Evolutionary conservation across 306 rosid genomes (phyloP).

Genomic region (Macrotyloma uniflorum): DNA sequence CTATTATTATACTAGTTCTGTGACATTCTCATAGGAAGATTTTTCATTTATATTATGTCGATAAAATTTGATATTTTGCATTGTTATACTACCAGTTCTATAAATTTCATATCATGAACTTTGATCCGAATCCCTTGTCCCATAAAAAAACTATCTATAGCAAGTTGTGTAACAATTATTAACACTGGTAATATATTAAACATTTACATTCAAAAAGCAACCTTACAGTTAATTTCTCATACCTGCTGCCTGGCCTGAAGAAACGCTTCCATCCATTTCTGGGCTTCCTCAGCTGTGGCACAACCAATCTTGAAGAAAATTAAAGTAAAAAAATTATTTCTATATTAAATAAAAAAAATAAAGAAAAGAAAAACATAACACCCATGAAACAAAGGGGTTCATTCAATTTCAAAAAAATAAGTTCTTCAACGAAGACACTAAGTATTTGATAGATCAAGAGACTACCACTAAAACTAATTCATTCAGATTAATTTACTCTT

Average conservation of each 20-base stretch:
- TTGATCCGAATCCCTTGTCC: neutral
- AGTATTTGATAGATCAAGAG: neutral
- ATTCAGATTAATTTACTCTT: neutral
- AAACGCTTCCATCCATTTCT: slow-evolving; percentile 90
- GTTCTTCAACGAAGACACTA: neutral
- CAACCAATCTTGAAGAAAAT: slow-evolving; percentile 73
- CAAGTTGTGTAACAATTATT: slow-evolving; percentile 5
- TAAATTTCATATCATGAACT: neutral
- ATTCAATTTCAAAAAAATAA: slow-evolving; percentile 12
- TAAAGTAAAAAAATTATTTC: slow-evolving; percentile 32
- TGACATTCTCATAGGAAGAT: neutral
- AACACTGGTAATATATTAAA: neutral
- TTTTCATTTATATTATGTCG: too few relatives aligned
- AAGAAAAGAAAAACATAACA: neutral
- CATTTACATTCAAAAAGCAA: neutral
- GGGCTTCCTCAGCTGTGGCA: slow-evolving; percentile 72
- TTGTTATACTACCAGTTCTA: neutral
- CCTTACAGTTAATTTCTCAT: slow-evolving; percentile 32
- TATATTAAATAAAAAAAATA: neutral
- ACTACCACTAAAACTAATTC: neutral
- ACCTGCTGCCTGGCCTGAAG: slow-evolving; percentile 94
- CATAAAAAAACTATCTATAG: neutral
- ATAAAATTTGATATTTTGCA: neutral
- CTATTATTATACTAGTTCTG: neutral
- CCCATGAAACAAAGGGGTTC: neutral